Conservation (phyloP, 768 basidiomycete genomes). For the Dentipellis fragilis region DNA sequence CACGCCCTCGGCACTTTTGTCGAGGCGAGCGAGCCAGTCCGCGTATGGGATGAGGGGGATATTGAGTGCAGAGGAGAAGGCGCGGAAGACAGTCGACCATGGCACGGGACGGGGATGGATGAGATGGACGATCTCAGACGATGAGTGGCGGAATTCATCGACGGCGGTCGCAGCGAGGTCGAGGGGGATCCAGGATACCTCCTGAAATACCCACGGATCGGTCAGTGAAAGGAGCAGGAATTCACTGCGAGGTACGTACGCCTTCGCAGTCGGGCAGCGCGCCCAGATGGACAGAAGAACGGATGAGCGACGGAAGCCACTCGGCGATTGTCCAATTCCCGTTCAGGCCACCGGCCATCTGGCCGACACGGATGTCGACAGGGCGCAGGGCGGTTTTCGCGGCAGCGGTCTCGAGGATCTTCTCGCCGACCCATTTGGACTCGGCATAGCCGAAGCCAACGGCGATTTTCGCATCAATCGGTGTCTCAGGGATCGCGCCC, state of each 20-base stretch:
- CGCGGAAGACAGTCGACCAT: slow-evolving; percentile 8
- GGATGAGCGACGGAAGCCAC: neutral
- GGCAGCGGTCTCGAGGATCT: neutral
- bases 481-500: neutral
- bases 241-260: neutral
- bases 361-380: neutral
- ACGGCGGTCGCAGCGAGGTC: slow-evolving; percentile 17
- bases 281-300: neutral
- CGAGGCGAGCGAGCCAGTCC: slow-evolving; percentile 16
- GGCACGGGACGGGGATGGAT: slow-evolving; percentile 17
- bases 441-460: slow-evolving; percentile 15
- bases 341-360: neutral
- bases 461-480: neutral
- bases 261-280: neutral
- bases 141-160: slow-evolving; percentile 16
- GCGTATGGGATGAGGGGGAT: slow-evolving; percentile 18
- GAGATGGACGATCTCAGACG: slow-evolving; percentile 12
- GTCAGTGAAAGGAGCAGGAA: neutral
- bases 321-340: slow-evolving; percentile 5
- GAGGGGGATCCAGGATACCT: slow-evolving; percentile 17
- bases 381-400: neutral
- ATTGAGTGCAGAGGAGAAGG: slow-evolving; percentile 10
- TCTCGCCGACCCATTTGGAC: slow-evolving; percentile 16
- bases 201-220: neutral
- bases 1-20: neutral